Base-by-base conservation (phyloP, 768 basidiomycete genomes). In the Auricularia heimuer region DNA sequence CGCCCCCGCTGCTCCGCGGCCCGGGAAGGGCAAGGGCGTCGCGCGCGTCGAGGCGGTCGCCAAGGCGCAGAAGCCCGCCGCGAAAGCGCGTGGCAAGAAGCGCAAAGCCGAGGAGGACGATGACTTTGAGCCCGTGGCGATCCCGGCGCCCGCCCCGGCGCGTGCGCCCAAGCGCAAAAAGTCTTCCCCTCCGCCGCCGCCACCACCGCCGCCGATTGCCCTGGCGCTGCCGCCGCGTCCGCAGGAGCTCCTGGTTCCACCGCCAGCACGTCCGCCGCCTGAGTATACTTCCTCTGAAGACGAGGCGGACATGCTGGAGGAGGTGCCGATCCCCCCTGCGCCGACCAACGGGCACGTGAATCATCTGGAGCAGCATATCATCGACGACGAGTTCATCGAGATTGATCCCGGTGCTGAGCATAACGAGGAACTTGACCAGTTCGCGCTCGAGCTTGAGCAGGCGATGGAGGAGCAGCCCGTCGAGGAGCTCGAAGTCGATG, bases 101-200 rank as follows among this genome's bases (percentile, higher is more conserved):
- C 62, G 58, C 64, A 66, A 68, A 2, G 68, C 68, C 45, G 69
- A 82, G 62, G 70, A 73, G 0, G 82, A 80, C 24, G 79, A 81
- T 33, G 80, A 82, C 21, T 74, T 80, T 29, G 78, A 77, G 65
- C 77, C 80, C 65, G 70, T 79, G 58, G 66, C 80, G 63, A 74
- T 76, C 42, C 68, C 67, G 54, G 24, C 56, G 21, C 44, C 70
- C 69, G 4, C 67, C 66, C 62, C 66, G 63, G 62, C 71, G 71
- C 67, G 61, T 74, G 75, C 58, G 79, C 79, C 60, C 76, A 77
- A 42, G 76, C 73, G 21, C 74, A 67, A 67, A 68, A 60, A 64
- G 67, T 14, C 62, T 3, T 44, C 64, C 6, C 54, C 62, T 0
- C 60, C 61, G 11, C 67, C 54, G 35, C 63, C 67, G 7, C 62